Conservation (phyloP, 1,284 basidiomycete species). For the Sanghuangporus sanghuang region DNA sequence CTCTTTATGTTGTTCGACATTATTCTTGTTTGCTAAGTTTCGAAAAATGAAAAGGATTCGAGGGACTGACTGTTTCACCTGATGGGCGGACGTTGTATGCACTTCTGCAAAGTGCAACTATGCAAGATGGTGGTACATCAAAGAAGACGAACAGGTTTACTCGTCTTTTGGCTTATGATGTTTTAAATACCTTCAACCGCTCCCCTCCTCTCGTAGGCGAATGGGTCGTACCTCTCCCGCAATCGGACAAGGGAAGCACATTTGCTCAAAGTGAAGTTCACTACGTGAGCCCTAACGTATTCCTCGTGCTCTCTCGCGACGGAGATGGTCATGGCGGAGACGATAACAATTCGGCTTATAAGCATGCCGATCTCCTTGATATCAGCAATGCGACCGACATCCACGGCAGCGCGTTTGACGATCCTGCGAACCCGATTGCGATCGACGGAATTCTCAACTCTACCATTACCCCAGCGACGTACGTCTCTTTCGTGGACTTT, state of each 20-base stretch:
- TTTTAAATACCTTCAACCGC: conserved; percentile 29
- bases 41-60: conserved; percentile 41
- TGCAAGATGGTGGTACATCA: conserved; percentile 56
- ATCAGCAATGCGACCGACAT: conserved; percentile 60
- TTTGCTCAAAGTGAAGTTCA: conserved; percentile 52
- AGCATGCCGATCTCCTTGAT: conserved; percentile 58
- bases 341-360: conserved; percentile 48
- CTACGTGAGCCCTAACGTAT: conserved; percentile 46
- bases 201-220: conserved; percentile 43
- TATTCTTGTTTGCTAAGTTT: not conserved
- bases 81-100: conserved; percentile 49
- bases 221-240: conserved; percentile 59
- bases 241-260: conserved; percentile 48
- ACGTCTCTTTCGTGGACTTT: conserved; percentile 52
- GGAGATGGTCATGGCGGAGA: conserved; percentile 55
- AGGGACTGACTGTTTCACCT: conserved; percentile 54
- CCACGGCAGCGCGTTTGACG: conserved; percentile 51
- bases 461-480: conserved; percentile 48
- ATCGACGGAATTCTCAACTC: conserved; percentile 42
- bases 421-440: conserved; percentile 48
- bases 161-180: conserved; percentile 52
- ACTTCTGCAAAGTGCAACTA: conserved; percentile 57
- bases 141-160: conserved; percentile 46
- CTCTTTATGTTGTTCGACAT: not conserved
- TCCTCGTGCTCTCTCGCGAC: conserved; percentile 57